Evolutionary conservation across 148 eudicot species (phyloP), one percentile per base, ranked within the genome.

Genomic region (Fallopia convolvulus): DNA sequence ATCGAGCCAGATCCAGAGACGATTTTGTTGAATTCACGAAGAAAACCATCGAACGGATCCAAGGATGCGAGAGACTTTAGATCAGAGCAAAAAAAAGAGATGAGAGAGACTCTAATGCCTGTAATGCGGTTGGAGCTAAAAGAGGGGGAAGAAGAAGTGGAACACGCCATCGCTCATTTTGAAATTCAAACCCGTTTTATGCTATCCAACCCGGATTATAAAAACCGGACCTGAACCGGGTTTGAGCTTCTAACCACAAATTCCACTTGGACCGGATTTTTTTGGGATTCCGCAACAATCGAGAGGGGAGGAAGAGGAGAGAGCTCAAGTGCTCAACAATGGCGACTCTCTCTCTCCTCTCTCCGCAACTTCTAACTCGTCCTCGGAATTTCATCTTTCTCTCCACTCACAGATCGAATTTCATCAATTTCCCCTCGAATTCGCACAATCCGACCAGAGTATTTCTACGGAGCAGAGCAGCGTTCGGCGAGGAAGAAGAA

Each of bases 401-500:
- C 20, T 68, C 72, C 46, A 8, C 10, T 68, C 46, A 17, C 20
- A 36, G 72, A 36, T 23, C 33, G 20, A 68, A 39, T 68, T 17
- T 17, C 46, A 36, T 68, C 72, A 68, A 36, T 68, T 68, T 68
- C 0, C 72, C 15, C 3, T 68, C 72, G 15, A 32, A 65, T 65
- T 65, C 72, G 72, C 42, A 39, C 10, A 68, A 32, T 3, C 36
- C 44, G 36, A 68, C 72, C 44, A 68, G 18, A 68, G 46, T 39
- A 39, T 68, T 17, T 68, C 72, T 68, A 1, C 42, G 79, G 17
- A 61, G 79, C 8, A 46, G 73, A 63, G 15, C 44, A 7, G 44
- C 68, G 15, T 70, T 20, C 42, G 58, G 44, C 23, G 78, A 78
- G 7, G 81, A 84, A 0, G 87, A 84, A 1, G 83, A 82, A 61